These are phyloP conservation scores for Candida tropicalis DNA, from an alignment of 1,139 yeast genomes.

Conservation along the genomic window DNA sequence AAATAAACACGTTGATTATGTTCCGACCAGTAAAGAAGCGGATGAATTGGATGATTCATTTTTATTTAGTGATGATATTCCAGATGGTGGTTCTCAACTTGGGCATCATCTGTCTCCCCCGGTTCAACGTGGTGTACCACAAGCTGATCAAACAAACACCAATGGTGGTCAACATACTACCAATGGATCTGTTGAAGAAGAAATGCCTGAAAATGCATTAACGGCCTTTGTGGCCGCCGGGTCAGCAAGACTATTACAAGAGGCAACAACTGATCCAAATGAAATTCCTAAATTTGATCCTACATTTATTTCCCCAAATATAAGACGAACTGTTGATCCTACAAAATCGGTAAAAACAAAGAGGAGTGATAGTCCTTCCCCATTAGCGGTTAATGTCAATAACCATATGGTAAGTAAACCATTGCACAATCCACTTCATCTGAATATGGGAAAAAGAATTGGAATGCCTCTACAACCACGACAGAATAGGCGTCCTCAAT, in stretches of 20 bases:
- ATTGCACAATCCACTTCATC: slow-evolving; percentile 11
- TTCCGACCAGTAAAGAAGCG: slow-evolving; percentile 25
- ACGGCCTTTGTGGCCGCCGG: slow-evolving; percentile 58
- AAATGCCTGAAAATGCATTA: slow-evolving; percentile 15
- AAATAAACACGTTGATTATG: slow-evolving; percentile 19
- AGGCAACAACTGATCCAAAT: slow-evolving; percentile 24
- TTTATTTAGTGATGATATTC: slow-evolving; percentile 64
- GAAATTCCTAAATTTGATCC: slow-evolving; percentile 49
- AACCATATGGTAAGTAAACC: slow-evolving; percentile 13
- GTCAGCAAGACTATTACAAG: slow-evolving; percentile 54
- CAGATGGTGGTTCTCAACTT: slow-evolving; percentile 20
- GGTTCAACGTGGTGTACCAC: background rate
- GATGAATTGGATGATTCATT: slow-evolving; percentile 64
- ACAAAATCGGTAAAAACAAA: slow-evolving; percentile 60
- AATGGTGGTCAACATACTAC: background rate
- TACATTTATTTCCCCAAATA: slow-evolving; percentile 51
- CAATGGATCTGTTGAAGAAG: slow-evolving; percentile 13
- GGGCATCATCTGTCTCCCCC: background rate
- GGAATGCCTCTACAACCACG: slow-evolving; percentile 16
- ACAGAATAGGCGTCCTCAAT: slow-evolving; percentile 9
- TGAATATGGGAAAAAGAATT: slow-evolving; percentile 14
- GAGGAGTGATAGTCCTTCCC: slow-evolving; percentile 37
- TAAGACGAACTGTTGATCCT: slow-evolving; percentile 59
- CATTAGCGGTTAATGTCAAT: slow-evolving; percentile 19
- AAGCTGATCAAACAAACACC: no score